These are phyloP conservation scores for Macrocybe gigantea DNA, from an alignment of 768 basidiomycete species.

Conservation along the genomic window DNA sequence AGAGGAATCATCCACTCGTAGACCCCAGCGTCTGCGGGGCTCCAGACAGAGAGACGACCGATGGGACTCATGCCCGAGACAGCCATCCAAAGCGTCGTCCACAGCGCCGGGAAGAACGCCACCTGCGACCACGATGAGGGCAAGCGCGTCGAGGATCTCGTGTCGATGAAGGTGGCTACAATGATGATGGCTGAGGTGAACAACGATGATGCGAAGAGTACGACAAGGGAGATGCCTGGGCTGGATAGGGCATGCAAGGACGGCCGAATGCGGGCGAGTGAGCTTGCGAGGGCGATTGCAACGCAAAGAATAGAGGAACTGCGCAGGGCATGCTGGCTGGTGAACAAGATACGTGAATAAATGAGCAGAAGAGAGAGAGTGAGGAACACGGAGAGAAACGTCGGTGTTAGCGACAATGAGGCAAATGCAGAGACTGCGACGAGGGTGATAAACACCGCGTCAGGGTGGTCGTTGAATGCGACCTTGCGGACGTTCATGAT, in stretches of 20 bases:
- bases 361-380: constrained; percentile 28
- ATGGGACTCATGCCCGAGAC: constrained; percentile 55
- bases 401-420: constrained; percentile 17
- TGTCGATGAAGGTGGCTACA: constrained; percentile 30
- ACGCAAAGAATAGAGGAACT: constrained; percentile 27
- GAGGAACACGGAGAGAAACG: constrained; percentile 15
- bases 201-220: constrained; percentile 35
- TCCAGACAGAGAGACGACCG: constrained; percentile 72
- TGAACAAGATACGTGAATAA: constrained; percentile 31
- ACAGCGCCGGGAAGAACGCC: constrained; percentile 62
- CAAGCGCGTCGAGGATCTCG: constrained; percentile 24
- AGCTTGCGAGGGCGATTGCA: constrained; percentile 32
- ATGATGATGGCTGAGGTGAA: constrained; percentile 41
- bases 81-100: constrained; percentile 57
- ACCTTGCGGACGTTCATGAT: constrained; percentile 20
- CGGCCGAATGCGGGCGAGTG: constrained; percentile 35
- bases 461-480: constrained; percentile 22
- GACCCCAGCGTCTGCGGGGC: constrained; percentile 42
- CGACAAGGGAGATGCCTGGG: constrained; percentile 37
- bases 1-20: constrained; percentile 63
- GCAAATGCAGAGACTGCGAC: constrained; percentile 17
- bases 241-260: constrained; percentile 53
- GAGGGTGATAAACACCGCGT: constrained; percentile 18
- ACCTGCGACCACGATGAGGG: constrained; percentile 36
- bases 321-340: constrained; percentile 12